Evolutionary conservation across 108 stramenopile genomes (phyloP), one percentile per base, ranked within the genome.

Genomic region (Nitzschia palea): DNA sequence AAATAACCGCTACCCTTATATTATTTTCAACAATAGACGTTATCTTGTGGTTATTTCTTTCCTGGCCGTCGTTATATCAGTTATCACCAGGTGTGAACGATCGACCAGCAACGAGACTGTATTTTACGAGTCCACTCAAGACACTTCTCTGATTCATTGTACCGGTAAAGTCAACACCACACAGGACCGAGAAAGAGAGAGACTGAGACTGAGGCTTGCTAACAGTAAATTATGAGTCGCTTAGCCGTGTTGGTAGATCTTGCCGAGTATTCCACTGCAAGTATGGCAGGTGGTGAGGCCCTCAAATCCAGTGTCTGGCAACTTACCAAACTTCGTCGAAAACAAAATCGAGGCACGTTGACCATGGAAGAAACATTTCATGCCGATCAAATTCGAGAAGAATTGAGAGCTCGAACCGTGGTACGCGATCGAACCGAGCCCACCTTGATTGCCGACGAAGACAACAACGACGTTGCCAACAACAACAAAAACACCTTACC

Each of bases 231-330:
- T 40, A 23, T 34, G 14, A 34, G 55, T 43, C 55, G 55, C 15
- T 22, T 61, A 17, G 35, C 33, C 1, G 61, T 60, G 36, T 42
- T 71, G 52, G 18, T 18, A 17, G 23, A 55, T 32, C 40, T 71
- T 22, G 42, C 62, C 42, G 51, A 45, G 40, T 71, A 71, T 37
- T 27, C 53, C 52, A 52, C 53, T 10, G 51, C 44, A 22, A 54
- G 35, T 18, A 53, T 54, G 28, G 28, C 29, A 33, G 60, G 55
- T 4, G 34, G 62, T 53, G 28, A 18, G 2, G 40, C 50, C 17
- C 61, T 71, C 34, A 71, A 71, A 62, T 36, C 31, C 20, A 44
- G 63, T 44, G 23, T 56, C 30, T 73, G 71, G 71, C 71, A 73
- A n/a, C 33, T 73, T 18, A 65, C 62, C 35, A 73, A 73, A 56